Percentiles rank a stretch among this genome's conserved stretches.
These are phyloP conservation scores for Leishmania amazonensis DNA, from an alignment of 208 protist genomes.

Conservation along the genomic window DNA sequence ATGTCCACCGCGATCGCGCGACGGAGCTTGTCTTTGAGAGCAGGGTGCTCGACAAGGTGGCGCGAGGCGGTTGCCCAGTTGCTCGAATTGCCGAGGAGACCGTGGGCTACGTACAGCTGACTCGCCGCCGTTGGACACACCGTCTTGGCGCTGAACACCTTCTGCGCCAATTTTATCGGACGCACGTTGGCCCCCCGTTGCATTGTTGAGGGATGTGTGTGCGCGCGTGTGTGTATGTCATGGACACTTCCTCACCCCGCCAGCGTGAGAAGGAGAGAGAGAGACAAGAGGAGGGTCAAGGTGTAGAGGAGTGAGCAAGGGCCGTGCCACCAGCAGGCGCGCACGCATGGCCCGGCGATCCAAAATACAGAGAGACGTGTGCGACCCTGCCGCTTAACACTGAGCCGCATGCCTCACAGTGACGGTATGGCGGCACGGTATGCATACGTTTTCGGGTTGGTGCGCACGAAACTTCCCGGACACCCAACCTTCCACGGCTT, in stretches of 20 bases:
- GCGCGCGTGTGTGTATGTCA: background rate
- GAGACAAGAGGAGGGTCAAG: background rate
- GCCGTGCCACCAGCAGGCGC: too few relatives aligned
- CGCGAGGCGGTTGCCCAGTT: conserved; percentile 73
- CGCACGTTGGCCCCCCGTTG: conserved; percentile 4
- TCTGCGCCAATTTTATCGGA: conserved; percentile 31
- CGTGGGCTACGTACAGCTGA: conserved; percentile 72
- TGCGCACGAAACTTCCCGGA: background rate
- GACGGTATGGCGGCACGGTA: background rate
- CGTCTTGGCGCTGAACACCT: conserved; percentile 29
- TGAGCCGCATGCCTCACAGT: background rate
- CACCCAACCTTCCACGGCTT: too few relatives aligned
- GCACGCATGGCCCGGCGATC: too few relatives aligned
- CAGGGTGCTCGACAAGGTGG: conserved; percentile 48
- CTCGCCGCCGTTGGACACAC: conserved; percentile 24
- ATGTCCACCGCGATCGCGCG: conserved; percentile 67
- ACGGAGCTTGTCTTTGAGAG: conserved; percentile 42
- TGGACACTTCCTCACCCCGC: background rate
- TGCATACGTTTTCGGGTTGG: background rate
- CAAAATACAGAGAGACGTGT: too few relatives aligned
- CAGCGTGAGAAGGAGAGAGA: background rate
- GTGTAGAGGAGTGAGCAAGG: background rate
- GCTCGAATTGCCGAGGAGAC: conserved; percentile 71
- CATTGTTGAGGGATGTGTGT: background rate
- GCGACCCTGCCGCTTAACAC: background rate